A percentile compares a stretch with the other conserved stretches of the same genome.
Evolutionary conservation across 352 stramenopile genomes (phyloP).

Genomic region (Globisporangium alternatum): DNA sequence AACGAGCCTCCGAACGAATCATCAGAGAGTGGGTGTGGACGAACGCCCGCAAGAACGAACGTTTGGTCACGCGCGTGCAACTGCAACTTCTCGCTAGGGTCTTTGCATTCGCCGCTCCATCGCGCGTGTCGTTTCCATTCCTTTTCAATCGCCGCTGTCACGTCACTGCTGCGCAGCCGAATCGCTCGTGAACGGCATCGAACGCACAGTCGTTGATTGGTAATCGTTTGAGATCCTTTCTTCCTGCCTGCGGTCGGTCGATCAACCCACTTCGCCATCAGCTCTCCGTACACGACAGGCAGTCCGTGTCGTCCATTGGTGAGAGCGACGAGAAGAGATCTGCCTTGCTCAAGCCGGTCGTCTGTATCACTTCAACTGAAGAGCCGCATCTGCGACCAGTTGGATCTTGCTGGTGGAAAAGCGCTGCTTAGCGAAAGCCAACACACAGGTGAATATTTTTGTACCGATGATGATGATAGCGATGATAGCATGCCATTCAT

Average conservation of each 20-base stretch:
- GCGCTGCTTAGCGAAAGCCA: not conserved
- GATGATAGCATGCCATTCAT: slow-evolving; percentile 3
- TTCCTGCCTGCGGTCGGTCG: not conserved
- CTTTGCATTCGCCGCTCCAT: not conserved
- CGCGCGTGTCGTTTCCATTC: not conserved
- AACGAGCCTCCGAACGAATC: not conserved
- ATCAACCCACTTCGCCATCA: slow-evolving; percentile 2
- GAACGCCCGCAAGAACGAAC: not conserved
- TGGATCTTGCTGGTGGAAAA: slow-evolving; percentile 6
- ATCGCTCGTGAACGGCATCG: not conserved
- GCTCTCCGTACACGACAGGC: not conserved
- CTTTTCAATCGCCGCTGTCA: slow-evolving; percentile 6
- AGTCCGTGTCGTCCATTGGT: not conserved
- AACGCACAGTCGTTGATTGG: slow-evolving; percentile 2
- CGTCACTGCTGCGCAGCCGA: not conserved
- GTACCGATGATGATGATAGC: not conserved
- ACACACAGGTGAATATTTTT: slow-evolving; percentile 8
- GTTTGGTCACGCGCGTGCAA: not conserved
- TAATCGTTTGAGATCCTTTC: slow-evolving; percentile 8
- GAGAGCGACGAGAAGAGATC: not conserved
- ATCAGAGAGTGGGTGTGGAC: not conserved
- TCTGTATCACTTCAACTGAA: not conserved
- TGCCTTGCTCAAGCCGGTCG: slow-evolving; percentile 3
- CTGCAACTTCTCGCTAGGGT: slow-evolving; percentile 7
- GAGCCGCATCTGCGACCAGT: not conserved